Evolutionary conservation across 345 rosid species (phyloP).

Genomic region (Gossypium turneri): DNA sequence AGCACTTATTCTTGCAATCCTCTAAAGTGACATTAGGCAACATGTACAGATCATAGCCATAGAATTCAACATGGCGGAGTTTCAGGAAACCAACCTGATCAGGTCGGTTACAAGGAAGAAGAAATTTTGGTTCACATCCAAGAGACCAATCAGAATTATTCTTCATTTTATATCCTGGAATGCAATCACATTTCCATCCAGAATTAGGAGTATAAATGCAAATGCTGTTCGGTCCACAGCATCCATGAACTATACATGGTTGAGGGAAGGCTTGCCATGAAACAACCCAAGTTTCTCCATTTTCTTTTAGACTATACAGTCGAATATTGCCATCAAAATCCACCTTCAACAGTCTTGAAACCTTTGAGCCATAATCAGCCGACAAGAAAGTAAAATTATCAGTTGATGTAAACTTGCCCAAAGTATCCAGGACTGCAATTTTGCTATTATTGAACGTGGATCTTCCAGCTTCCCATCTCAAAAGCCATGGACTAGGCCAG

Average conservation of each 20-base stretch:
- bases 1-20: slow-evolving; percentile 24
- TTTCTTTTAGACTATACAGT: slow-evolving; percentile 19
- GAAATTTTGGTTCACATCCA: slow-evolving; percentile 30
- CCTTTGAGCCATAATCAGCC: slow-evolving; percentile 14
- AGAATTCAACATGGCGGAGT: slow-evolving; percentile 28
- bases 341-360: slow-evolving; percentile 22
- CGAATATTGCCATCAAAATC: slow-evolving; percentile 37
- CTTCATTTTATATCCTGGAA: slow-evolving; percentile 26
- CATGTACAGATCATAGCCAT: slow-evolving; percentile 22
- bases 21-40: slow-evolving; percentile 12
- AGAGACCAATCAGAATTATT: slow-evolving; percentile 24
- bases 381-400: slow-evolving; percentile 14
- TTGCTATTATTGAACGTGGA: slow-evolving; percentile 22
- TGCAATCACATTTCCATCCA: slow-evolving; percentile 30
- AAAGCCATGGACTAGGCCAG: slow-evolving; percentile 22
- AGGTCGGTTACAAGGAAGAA: slow-evolving; percentile 16
- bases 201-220: slow-evolving; percentile 17
- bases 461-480: slow-evolving; percentile 22
- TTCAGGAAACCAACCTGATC: slow-evolving; percentile 14
- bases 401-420: slow-evolving; percentile 24
- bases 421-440: slow-evolving; percentile 19
- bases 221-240: slow-evolving; percentile 31
- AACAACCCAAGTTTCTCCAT: slow-evolving; percentile 18
- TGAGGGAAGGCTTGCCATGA: slow-evolving; percentile 24
- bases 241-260: slow-evolving; percentile 29